Base-by-base conservation (phyloP, 2,329 filamentous ascomycete genomes). In the Fusarium nisikadoi region DNA sequence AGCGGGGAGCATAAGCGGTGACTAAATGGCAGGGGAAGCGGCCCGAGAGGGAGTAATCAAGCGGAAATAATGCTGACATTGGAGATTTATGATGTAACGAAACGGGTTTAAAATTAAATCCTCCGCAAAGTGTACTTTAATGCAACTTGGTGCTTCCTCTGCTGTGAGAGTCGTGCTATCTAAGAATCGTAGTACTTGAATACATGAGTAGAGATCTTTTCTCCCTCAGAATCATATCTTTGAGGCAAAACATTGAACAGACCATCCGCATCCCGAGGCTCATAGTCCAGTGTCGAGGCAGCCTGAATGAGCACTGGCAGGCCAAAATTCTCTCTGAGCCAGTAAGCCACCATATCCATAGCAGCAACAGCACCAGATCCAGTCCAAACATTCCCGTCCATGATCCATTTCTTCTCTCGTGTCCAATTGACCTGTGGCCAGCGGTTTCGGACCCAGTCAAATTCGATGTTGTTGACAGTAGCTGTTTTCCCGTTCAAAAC, bases 111-210 rank as follows among this genome's bases (percentile, higher is more conserved):
- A 25, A 35, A 11, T 35, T 16, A 35, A 50, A 2, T 8, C 16
- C 1, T 14, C 31, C 31, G 29, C n/a, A 20, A 2, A 6, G n/a
- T 20, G n/a, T 20, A 14, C 8, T 14, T 13, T 35, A 4, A 35
- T 12, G 6, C 19, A 25, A 20, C 17, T 25, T 25, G 6, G 3
- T 20, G 3, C 12, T 2, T 25, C 7, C 12, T 20, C 4, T 8
- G 11, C 2, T 2, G 1, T 9, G 5, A 9, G 4, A 10, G 9
- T n/a, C 4, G 7, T 12, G 3, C 7, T 3, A n/a, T 5, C 19
- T 53, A n/a, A 20, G 19, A 17, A 39, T 39, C 8, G 10, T 55
- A 43, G 16, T 33, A 45, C 29, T 25, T 45, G 2, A 55, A 55
- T 5, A 55, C 9, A 11, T 55, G 38, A 45, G 38, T 19, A 20